phyloP scores from a whole-genome alignment of 2,329 filamentous ascomycete species.

The Hymenoscyphus fructigenus region DNA sequence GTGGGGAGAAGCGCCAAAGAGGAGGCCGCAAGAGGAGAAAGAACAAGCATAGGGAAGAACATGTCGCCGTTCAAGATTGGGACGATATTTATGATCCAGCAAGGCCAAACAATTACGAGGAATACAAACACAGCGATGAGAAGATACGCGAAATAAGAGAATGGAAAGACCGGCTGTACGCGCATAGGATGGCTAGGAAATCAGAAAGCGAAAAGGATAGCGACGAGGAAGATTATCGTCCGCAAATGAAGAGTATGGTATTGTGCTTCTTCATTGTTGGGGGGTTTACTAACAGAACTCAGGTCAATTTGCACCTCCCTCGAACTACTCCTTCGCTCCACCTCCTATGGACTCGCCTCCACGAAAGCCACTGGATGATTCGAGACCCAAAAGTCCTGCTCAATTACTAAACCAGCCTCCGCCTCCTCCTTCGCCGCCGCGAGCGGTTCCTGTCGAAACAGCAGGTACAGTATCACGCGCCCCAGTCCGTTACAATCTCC shows the following conservation, averaged over 20 bases:
- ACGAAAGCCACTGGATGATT: conserved; percentile 14
- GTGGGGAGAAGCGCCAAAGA: conserved; percentile 60
- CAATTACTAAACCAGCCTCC: conserved; percentile 24
- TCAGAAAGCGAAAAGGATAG: conserved; percentile 45
- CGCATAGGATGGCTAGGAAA: conserved; percentile 57
- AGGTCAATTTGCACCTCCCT: conserved; percentile 62
- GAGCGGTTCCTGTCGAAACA: conserved; percentile 20
- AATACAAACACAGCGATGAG: conserved; percentile 82
- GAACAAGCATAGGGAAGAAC: conserved; percentile 70
- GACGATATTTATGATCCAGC: conserved; percentile 87
- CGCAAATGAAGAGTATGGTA: conserved; percentile 46
- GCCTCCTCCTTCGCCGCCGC: conserved; percentile 36
- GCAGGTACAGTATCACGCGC: conserved; percentile 71
- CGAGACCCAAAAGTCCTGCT: conserved; percentile 23
- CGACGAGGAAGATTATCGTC: conserved; percentile 46
- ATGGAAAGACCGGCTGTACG: conserved; percentile 81
- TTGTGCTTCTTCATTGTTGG: background rate
- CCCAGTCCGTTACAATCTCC: conserved; percentile 70
- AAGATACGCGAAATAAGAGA: conserved; percentile 76
- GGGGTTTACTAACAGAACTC: conserved; percentile 19
- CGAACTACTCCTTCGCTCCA: conserved; percentile 56
- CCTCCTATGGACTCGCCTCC: conserved; percentile 45
- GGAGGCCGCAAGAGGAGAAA: conserved; percentile 66
- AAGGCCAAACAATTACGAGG: conserved; percentile 78
- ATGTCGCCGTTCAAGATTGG: conserved; percentile 69